A percentile compares a stretch with the other conserved stretches of the same genome.
Evolutionary conservation across 177 flowering plant genomes (phyloP).

Genomic region (Vitis hybrid): DNA sequence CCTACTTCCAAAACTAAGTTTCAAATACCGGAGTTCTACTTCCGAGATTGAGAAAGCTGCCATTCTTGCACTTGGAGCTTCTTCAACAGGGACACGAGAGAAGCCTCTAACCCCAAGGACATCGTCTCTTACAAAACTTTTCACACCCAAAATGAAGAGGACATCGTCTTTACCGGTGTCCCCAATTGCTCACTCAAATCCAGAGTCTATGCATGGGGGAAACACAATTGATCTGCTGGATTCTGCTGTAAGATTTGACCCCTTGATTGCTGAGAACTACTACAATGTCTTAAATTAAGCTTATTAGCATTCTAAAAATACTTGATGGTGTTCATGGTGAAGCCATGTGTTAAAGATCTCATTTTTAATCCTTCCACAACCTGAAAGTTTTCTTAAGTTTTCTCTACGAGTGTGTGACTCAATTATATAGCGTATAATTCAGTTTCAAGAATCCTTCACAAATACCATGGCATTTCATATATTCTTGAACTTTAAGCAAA

Average conservation of each 20-base stretch:
- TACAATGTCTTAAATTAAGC: background rate
- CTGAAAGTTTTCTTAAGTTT: background rate
- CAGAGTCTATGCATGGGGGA: slow-evolving; percentile 69
- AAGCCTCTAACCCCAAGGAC: slow-evolving; percentile 50
- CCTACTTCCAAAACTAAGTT: slow-evolving; percentile 71
- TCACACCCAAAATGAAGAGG: slow-evolving; percentile 48
- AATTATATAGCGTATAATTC: background rate
- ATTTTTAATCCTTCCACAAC: background rate
- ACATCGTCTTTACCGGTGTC: slow-evolving; percentile 82
- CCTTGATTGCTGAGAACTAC: background rate
- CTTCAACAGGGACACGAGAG: slow-evolving; percentile 30
- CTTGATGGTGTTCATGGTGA: background rate
- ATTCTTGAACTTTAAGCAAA: no score
- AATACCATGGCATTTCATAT: no score
- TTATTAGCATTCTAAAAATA: background rate
- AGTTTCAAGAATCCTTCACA: background rate
- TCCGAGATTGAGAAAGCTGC: slow-evolving; percentile 74
- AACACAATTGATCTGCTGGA: slow-evolving; percentile 12
- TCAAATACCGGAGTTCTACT: slow-evolving; percentile 44
- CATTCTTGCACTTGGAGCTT: slow-evolving; percentile 43
- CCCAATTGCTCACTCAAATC: slow-evolving; percentile 71
- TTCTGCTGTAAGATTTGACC: slow-evolving; percentile 29
- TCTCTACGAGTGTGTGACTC: background rate
- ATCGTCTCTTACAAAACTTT: slow-evolving; percentile 63
- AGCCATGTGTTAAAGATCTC: background rate